Base-by-base conservation (phyloP, 176 grass and related monocot genomes). In the Puccinellia tenuiflora region DNA sequence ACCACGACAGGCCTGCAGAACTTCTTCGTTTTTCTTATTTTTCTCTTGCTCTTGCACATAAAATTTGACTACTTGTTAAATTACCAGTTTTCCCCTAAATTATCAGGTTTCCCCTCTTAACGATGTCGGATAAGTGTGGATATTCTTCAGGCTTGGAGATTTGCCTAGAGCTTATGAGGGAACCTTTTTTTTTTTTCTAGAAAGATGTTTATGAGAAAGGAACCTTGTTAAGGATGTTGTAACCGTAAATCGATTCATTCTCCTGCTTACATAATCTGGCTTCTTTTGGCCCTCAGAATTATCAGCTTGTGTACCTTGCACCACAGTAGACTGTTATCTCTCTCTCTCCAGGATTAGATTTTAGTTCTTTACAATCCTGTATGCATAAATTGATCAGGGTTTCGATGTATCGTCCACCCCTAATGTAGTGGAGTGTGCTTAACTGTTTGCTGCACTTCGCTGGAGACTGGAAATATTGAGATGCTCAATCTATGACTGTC, bases 11-110 rank as follows among this genome's bases (percentile, higher is more conserved):
- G 56, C 48, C 47, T 66, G 79, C 74, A 53, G 67, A 42, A 82
- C 33, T 60, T 75, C 53, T 74, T 77, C 0, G 2, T 0, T 13
- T 45, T 57, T 10, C 15, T 0, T 78, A 13, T 35, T 34, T 30
- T 79, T 34, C 33, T 79, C 61, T 79, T 33, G 14, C 35, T 61
- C 77, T 59, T 88, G 86, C 90, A 86, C 86, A 92, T 85, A 92
- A 91, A 79, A 88, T 78, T 78, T 68, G 75, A 75, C 79, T 86
- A 59, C 77, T 60, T 60, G 42, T 75, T 86, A 47, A 86, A 45
- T 85, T 85, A 42, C 54, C 77, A 72, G 78, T 85, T 88, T 88
- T 42, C 14, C 26, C 57, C 17, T 46, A 72, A 82, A 35, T 81
- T 88, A 31, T 31, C 52, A 54, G 83, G 72, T 88, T 81, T 40